Conservation (phyloP, 306 rosid genomes). For the Lithocarpus polystachyus region DNA sequence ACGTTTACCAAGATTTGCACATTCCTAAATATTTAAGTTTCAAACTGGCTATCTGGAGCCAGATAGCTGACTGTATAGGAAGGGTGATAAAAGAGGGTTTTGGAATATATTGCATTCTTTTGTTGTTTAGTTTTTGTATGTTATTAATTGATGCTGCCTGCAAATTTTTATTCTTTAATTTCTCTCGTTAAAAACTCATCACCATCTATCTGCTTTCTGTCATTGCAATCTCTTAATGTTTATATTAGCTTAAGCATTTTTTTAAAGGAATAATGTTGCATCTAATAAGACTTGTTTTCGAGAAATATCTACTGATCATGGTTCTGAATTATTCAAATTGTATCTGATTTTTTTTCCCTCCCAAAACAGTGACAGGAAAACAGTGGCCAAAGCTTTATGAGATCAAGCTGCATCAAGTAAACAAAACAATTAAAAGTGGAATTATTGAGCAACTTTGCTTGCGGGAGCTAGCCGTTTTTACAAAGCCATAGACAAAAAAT, state of each 20-base stretch:
- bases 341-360: constrained; percentile 5
- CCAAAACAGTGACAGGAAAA: constrained; percentile 83
- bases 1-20: background rate
- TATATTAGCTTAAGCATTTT: background rate
- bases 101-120: background rate
- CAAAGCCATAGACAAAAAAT: constrained; percentile 18
- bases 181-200: background rate
- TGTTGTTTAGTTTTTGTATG: background rate
- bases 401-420: constrained; percentile 48
- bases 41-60: background rate
- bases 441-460: constrained; percentile 56
- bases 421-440: constrained; percentile 31
- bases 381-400: constrained; percentile 86
- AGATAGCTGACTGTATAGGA: background rate
- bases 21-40: background rate
- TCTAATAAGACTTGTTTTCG: background rate
- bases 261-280: background rate
- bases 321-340: background rate
- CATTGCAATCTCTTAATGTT: background rate
- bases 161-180: background rate
- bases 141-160: background rate
- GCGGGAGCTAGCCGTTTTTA: constrained; percentile 35
- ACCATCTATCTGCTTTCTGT: background rate
- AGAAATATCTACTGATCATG: background rate
- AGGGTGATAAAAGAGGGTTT: background rate